These are phyloP conservation scores for Annona squamosa DNA, from an alignment of 164 flowering plant genomes.

Conservation along the genomic window DNA sequence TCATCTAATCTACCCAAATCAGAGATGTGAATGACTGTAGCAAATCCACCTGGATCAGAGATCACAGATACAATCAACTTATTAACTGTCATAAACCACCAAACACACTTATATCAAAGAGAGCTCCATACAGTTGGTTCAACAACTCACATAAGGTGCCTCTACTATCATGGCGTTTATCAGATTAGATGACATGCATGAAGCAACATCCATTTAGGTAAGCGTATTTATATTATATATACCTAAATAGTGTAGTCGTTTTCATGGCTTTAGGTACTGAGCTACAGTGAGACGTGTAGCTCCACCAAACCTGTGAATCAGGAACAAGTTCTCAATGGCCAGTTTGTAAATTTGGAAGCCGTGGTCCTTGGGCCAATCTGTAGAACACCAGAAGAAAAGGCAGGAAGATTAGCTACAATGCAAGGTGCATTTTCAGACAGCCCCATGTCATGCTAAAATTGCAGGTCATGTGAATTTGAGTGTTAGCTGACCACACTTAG, in stretches of 20 bases:
- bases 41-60: too few relatives aligned
- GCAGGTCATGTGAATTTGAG: neutral
- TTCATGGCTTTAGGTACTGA: slow-evolving; percentile 46
- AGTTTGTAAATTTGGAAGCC: slow-evolving; percentile 68
- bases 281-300: slow-evolving; percentile 70
- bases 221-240: neutral
- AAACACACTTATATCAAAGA: too few relatives aligned
- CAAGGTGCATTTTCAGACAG: too few relatives aligned
- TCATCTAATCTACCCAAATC: too few relatives aligned
- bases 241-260: slow-evolving; percentile 35
- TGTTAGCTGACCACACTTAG: slow-evolving; percentile 26
- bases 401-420: neutral
- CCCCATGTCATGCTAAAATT: neutral
- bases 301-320: slow-evolving; percentile 89
- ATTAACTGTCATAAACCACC: too few relatives aligned
- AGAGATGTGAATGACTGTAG: too few relatives aligned
- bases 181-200: too few relatives aligned
- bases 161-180: too few relatives aligned
- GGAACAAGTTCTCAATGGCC: slow-evolving; percentile 59
- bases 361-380: slow-evolving; percentile 84
- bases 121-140: too few relatives aligned
- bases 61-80: too few relatives aligned
- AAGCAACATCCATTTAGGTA: slow-evolving; percentile 2
- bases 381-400: slow-evolving; percentile 11
- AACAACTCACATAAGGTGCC: too few relatives aligned